Evolutionary conservation across 2,329 filamentous ascomycete species (phyloP), one percentile per base, ranked within the genome.

Genomic region (Coniochaeta ligniaria): DNA sequence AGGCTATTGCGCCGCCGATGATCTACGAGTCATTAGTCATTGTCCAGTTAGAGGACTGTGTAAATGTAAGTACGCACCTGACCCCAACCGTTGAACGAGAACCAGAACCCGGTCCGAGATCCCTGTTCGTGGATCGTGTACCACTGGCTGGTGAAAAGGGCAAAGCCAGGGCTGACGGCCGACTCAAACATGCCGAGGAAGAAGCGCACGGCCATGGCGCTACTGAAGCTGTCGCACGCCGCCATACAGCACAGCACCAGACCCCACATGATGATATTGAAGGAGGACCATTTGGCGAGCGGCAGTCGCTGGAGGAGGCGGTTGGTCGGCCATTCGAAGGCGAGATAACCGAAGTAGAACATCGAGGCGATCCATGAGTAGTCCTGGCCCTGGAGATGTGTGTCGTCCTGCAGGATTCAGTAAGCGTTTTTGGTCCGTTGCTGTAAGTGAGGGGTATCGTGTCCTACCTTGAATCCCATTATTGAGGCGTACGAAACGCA

Each of bases 41-140:
- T 36, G 12, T 12, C 12, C 35, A 31, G 9, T 31, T 31, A 9
- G 28, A 31, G 28, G 28, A 31, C 9, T 31, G 28, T 31, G 9
- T 31, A 31, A 9, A 31, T 31, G 28, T 31, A 6, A 33, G 52
- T 31, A 36, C 54, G 57, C 47, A 77, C 75, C 64, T 76, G 73
- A 1, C 70, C 74, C 61, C 70, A 71, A 26, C 75, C 71, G 59
- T 72, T 72, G 75, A 87, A 89, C 57, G 76, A 81, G 73, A 89
- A 90, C 88, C 88, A 91, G 60, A 89, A 82, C 4, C 81, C 82
- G 1, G 82, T 83, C 9, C 88, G 76, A 0, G 78, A 75, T 1
- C 83, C 85, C 73, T 90, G 87, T 69, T 91, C 88, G 59, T 78
- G 78, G 70, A 86, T 86, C 1, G 88, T 90, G 66, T 90, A 91